A percentile compares a stretch with the other conserved stretches of the same genome.
phyloP scores from a whole-genome alignment of 257 asterid species.

The Asclepias syriaca region DNA sequence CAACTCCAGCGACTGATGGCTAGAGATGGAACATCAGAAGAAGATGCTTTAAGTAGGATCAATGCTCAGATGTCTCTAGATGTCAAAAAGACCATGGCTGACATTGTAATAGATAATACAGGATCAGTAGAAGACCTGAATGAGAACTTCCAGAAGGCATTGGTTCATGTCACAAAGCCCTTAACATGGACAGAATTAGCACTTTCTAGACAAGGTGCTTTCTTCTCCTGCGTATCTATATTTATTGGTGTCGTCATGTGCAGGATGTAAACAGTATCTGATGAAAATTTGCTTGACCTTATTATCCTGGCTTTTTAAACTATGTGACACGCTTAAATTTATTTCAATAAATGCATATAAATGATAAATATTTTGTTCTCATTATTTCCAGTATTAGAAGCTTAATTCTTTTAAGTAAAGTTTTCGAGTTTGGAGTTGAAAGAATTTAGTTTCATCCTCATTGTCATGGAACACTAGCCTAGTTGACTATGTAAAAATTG shows the following conservation, averaged over 20 bases:
- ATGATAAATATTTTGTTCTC: too few species aligned
- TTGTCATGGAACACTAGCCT: not conserved
- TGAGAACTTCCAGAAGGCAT: slow-evolving; percentile 44
- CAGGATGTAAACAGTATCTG: slow-evolving; percentile 36
- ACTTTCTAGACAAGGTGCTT: slow-evolving; percentile 70
- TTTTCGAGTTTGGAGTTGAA: not conserved
- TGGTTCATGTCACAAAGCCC: slow-evolving; percentile 52
- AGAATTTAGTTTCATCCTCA: not conserved
- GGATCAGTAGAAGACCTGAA: slow-evolving; percentile 64
- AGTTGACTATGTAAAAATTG: not conserved
- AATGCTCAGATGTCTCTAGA: slow-evolving; percentile 84
- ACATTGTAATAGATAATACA: slow-evolving; percentile 66
- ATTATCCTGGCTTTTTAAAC: not conserved
- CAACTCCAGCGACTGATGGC: slow-evolving; percentile 72
- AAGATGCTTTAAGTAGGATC: slow-evolving; percentile 72
- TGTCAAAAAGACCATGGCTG: slow-evolving; percentile 62
- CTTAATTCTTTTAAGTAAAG: too few species aligned
- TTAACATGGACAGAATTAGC: slow-evolving; percentile 82
- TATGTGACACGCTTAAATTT: not conserved
- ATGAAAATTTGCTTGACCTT: not conserved
- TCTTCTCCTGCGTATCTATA: slow-evolving; percentile 46
- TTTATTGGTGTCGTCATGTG: slow-evolving; percentile 47
- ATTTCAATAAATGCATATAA: too few species aligned
- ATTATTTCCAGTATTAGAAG: too few species aligned
- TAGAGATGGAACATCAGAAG: slow-evolving; percentile 70